These are phyloP conservation scores for Kwoniella sp. DNA, from an alignment of 768 basidiomycete genomes.

Conservation along the genomic window DNA sequence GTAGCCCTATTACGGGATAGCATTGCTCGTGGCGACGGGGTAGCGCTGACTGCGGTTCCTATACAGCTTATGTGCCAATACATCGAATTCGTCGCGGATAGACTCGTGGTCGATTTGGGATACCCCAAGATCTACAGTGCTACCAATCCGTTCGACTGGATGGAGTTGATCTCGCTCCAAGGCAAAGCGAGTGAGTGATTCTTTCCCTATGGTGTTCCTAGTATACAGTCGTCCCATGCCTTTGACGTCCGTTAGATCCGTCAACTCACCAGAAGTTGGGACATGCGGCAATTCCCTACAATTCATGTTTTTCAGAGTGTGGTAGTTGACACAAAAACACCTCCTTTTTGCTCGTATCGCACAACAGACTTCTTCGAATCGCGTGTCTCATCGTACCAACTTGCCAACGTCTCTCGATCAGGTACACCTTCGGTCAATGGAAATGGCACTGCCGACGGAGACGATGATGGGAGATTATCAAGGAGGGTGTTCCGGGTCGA, in stretches of 20 bases:
- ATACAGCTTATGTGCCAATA: conserved; percentile 56
- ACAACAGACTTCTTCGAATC: conserved; percentile 86
- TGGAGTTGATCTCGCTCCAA: conserved; percentile 92
- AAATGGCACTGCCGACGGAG: conserved; percentile 20
- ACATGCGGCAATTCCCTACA: too few relatives aligned
- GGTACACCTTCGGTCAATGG: conserved; percentile 23
- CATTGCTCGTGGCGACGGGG: neutral
- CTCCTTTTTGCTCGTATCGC: neutral
- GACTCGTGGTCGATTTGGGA: conserved; percentile 52
- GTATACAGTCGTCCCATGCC: neutral
- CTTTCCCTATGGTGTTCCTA: neutral
- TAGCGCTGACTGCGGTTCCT: too few relatives aligned
- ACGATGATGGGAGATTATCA: conserved; percentile 6
- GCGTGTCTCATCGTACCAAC: conserved; percentile 71
- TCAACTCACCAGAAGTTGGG: too few relatives aligned
- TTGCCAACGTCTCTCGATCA: conserved; percentile 56
- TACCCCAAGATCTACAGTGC: conserved; percentile 55
- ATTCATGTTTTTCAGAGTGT: too few relatives aligned
- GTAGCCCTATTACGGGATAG: neutral
- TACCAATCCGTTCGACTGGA: conserved; percentile 60
- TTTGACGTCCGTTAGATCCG: too few relatives aligned
- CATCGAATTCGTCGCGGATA: conserved; percentile 56
- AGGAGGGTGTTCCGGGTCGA: conserved; percentile 55
- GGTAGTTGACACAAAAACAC: too few relatives aligned
- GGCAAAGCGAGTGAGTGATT: conserved; percentile 71